A percentile compares a stretch with the other conserved stretches of the same genome.
Conservation (phyloP, 2,329 filamentous ascomycete genomes). For the Pyricularia pennisetigena region DNA sequence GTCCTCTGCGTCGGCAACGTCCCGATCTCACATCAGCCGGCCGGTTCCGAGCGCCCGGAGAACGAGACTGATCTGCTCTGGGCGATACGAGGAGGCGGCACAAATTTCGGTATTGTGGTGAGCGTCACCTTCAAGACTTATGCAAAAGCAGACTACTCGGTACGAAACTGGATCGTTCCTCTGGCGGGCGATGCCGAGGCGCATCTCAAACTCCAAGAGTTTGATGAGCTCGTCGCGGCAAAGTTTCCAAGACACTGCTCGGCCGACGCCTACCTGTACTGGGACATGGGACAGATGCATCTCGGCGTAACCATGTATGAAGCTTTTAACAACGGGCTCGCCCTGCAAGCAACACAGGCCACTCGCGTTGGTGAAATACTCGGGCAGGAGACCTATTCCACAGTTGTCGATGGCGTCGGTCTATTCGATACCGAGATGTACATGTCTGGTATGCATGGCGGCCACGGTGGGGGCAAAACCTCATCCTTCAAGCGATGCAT, state of each 20-base stretch:
- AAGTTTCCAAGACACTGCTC: conserved; percentile 32
- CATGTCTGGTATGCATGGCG: conserved; percentile 48
- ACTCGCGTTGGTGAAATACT: conserved; percentile 14
- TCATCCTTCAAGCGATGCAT: conserved; percentile 56
- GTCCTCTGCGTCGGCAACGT: conserved; percentile 42
- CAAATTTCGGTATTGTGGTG: conserved; percentile 47
- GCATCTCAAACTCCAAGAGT: conserved; percentile 22
- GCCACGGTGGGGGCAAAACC: conserved; percentile 47
- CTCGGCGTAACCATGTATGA: conserved; percentile 43
- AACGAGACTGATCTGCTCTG: conserved; percentile 44
- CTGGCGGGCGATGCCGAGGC: conserved; percentile 21
- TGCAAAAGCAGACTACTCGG: conserved; percentile 26
- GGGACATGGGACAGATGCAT: conserved; percentile 30
- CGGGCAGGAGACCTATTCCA: conserved; percentile 20
- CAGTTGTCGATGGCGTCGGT: conserved; percentile 33
- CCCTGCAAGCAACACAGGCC: conserved; percentile 8
- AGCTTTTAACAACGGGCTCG: conserved; percentile 11
- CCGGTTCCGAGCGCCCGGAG: conserved; percentile 27
- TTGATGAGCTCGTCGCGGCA: conserved; percentile 24
- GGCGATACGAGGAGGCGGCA: conserved; percentile 48
- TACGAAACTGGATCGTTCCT: conserved; percentile 29
- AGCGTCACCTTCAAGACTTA: conserved; percentile 41
- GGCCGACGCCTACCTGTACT: conserved; percentile 47
- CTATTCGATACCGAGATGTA: conserved; percentile 53
- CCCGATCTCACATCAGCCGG: conserved; percentile 31